These are phyloP conservation scores for Dendrocalamus latiflorus DNA, from an alignment of 202 grass and related monocot species.

Conservation along the genomic window DNA sequence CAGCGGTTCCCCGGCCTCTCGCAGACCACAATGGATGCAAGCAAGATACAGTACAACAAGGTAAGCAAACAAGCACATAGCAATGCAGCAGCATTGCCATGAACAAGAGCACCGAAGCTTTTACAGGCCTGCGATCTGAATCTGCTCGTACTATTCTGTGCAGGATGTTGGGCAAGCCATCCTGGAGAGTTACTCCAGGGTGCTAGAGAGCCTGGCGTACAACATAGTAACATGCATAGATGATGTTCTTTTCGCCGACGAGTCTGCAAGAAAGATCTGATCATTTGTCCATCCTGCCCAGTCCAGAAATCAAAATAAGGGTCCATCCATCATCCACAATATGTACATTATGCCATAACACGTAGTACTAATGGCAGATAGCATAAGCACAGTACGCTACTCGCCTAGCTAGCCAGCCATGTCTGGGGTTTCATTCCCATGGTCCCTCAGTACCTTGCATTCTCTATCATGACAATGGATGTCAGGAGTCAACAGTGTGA, in stretches of 20 bases:
- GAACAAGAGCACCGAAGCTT: too few species aligned
- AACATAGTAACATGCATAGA: conserved; percentile 88
- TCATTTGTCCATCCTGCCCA: conserved; percentile 38
- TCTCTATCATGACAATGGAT: conserved; percentile 18
- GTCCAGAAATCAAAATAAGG: conserved; percentile 30
- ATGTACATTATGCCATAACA: conserved; percentile 43
- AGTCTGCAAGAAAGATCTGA: conserved; percentile 48
- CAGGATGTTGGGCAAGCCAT: conserved; percentile 95
- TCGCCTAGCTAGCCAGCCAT: conserved; percentile 31
- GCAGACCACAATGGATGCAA: conserved; percentile 99
- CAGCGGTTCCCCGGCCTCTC: too few species aligned
- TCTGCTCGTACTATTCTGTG: too few species aligned
- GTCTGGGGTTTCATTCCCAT: background rate
- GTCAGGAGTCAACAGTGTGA: conserved; percentile 12
- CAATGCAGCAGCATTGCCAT: too few species aligned
- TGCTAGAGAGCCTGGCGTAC: conserved; percentile 84
- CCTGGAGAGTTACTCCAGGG: conserved; percentile 95
- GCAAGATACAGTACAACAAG: conserved; percentile 99
- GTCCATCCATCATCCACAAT: conserved; percentile 31
- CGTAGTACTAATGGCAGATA: conserved; percentile 33
- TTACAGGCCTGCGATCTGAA: too few species aligned
- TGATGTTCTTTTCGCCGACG: conserved; percentile 76
- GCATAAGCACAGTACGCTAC: conserved; percentile 26
- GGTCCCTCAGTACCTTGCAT: conserved; percentile 11
- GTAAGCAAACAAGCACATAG: conserved; percentile 14